These are phyloP conservation scores for Medicago ruthenica DNA, from an alignment of 306 rosid genomes.

Conservation along the genomic window DNA sequence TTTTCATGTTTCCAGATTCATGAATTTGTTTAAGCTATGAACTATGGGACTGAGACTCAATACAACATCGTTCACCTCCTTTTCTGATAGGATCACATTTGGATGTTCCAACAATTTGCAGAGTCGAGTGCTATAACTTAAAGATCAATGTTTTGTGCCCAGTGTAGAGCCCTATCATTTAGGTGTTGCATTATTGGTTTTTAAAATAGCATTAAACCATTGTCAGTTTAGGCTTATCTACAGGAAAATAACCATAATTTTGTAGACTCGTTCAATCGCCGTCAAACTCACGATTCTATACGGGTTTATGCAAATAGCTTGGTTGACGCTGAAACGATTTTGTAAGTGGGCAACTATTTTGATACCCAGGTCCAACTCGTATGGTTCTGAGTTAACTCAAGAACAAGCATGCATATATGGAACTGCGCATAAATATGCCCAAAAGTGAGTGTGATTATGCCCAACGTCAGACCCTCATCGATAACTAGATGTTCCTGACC, in stretches of 20 bases:
- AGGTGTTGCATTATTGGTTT: background rate
- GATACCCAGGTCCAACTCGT: background rate
- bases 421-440: background rate
- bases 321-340: background rate
- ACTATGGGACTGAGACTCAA: background rate
- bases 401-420: background rate
- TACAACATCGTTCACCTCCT: background rate
- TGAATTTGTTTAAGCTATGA: background rate
- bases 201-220: background rate
- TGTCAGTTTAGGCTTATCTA: background rate
- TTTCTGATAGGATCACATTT: background rate
- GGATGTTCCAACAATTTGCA: background rate
- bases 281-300: background rate
- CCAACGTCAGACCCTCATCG: background rate
- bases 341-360: background rate
- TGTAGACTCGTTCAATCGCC: background rate
- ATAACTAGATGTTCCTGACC: background rate
- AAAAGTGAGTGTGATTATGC: background rate
- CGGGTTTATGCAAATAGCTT: background rate
- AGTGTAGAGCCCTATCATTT: slow-evolving; percentile 3
- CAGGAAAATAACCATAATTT: background rate
- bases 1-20: slow-evolving; percentile 2
- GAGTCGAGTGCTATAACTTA: background rate
- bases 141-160: background rate
- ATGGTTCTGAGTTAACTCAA: background rate